Base-by-base conservation (phyloP, 2,329 filamentous ascomycete genomes). In the Trichoderma hamatum region DNA sequence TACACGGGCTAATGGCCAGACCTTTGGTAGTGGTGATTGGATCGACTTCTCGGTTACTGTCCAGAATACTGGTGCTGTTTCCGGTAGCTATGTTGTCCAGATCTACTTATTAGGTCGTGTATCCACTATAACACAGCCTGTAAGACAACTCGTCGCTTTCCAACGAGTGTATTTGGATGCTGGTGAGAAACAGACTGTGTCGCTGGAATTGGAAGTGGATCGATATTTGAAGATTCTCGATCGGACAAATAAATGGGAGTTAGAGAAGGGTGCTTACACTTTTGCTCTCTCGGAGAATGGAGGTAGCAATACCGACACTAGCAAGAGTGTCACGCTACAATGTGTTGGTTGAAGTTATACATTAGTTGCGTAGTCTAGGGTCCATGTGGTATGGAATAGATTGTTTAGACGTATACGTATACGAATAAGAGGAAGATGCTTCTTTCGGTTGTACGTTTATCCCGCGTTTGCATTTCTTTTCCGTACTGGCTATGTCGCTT, bases 251-350 rank as follows among this genome's bases (percentile, higher is more conserved):
- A 59, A 67, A 14, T 69, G 63, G 63, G 68, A 69, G 26, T 34
- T 69, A 11, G 68, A 69, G 30, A 67, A 69, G 46, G 63, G 63
- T 16, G 19, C 32, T n/a, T 69, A 69, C 46, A 62, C 63, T 5
- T 69, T 69, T 62, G 63, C 68, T 34, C 49, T 61, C 10, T 19
- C 60, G n/a, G 68, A 69, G 54, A 67, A 69, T 51, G 68, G 68
- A 3, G 68, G 68, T 2, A 60, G 32, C 34, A 62, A 24, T 19
- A 56, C 55, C 19, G 63, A 67, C 32, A 67, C 63, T n/a, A 54
- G 63, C 11, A 61, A 52, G 21, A 69, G 59, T n/a, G 68, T 67
- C 39, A 67, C 63, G 21, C 34, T 69, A 34, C 36, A 66, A 14
- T 67, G 56, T 9, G 60, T 60, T 32, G 58, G 43, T 10, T 61